These are phyloP conservation scores for Pseudogymnoascus sp. DNA, from an alignment of 2,329 filamentous ascomycete genomes.

Conservation along the genomic window DNA sequence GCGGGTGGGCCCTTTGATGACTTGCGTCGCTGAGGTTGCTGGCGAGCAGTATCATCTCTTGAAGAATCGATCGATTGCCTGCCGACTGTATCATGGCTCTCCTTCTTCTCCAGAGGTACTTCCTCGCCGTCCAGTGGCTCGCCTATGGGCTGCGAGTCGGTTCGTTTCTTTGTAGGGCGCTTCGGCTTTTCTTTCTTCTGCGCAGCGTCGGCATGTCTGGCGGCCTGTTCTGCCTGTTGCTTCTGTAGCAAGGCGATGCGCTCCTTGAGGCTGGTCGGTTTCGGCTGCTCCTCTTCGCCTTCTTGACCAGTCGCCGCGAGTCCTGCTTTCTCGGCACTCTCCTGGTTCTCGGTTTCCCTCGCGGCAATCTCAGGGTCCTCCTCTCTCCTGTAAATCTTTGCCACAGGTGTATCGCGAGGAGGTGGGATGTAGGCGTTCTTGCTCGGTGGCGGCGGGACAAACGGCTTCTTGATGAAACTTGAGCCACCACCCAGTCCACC, in stretches of 20 bases:
- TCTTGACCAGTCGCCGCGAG: slow-evolving; percentile 41
- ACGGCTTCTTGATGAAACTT: slow-evolving; percentile 90
- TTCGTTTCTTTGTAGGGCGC: slow-evolving; percentile 61
- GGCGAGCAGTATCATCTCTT: slow-evolving; percentile 34
- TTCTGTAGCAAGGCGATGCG: slow-evolving; percentile 89
- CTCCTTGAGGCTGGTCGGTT: slow-evolving; percentile 89
- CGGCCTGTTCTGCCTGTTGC: slow-evolving; percentile 84
- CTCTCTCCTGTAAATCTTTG: slow-evolving; percentile 76
- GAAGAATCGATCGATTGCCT: slow-evolving; percentile 45
- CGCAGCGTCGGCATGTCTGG: slow-evolving; percentile 68
- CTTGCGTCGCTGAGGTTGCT: slow-evolving; percentile 44
- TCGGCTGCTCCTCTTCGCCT: slow-evolving; percentile 71
- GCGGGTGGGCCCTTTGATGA: slow-evolving; percentile 40
- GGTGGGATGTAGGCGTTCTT: slow-evolving; percentile 84
- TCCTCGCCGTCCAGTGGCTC: slow-evolving; percentile 31
- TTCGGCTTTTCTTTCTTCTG: slow-evolving; percentile 86
- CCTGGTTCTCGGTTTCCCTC: slow-evolving; percentile 56
- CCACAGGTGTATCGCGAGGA: slow-evolving; percentile 59
- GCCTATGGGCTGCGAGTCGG: slow-evolving; percentile 40
- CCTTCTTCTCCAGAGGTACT: slow-evolving; percentile 38
- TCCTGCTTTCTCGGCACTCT: slow-evolving; percentile 63
- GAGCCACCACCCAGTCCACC: slow-evolving; percentile 52
- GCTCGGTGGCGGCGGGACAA: slow-evolving; percentile 89
- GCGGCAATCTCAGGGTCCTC: slow-evolving; percentile 72
- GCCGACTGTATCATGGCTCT: slow-evolving; percentile 40